Evolutionary conservation across 129 eudicot genomes (phyloP), one percentile per base, ranked within the genome.

Genomic region (Helichrysum umbraculigerum): DNA sequence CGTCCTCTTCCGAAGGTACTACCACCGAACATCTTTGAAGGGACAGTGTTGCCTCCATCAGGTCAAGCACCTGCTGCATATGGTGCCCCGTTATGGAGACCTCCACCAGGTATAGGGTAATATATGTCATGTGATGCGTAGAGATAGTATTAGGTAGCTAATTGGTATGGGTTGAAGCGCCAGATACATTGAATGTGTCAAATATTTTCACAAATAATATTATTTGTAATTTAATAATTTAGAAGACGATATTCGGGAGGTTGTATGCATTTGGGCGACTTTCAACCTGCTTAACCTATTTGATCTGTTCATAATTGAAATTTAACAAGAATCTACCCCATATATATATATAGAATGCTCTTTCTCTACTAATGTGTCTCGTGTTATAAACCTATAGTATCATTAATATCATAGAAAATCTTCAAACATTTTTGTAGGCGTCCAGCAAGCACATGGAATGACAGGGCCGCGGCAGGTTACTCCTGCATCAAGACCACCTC

Each of bases 1-100:
- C 96, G 82, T 35, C 86, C 95, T 85, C 95, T 90, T 62, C 96
- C 98, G 57, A 29, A 83, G 30, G 82, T 70, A 51, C 89, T 93
- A 66, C 98, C 98, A 50, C 72, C 76, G 17, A 34, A 12, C 25
- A 70, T 92, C 28, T 81, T 79, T 71, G 98, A 93, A 28, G 90
- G 83, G 80, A 50, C 82, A 68, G 75, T 79, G 76, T 81, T 84
- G 70, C 82, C 93, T 69, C 72, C 83, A 52, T 39, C 90, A 47
- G 83, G 83, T 75, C 79, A 65, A 50, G 25, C 52, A 75, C 72
- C 52, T 75, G 50, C 65, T 50, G 65, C 65, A 92, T 84, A 79
- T 70, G 76, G 51, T 33, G 61, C 77, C 54, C 78, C 83, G 47
- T 57, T 60, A 74, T 60, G 66, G 66, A 60, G 66, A 25, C 66